These are phyloP conservation scores for Yamadazyma mexicana DNA, from an alignment of 1,139 yeast genomes.

Conservation along the genomic window DNA sequence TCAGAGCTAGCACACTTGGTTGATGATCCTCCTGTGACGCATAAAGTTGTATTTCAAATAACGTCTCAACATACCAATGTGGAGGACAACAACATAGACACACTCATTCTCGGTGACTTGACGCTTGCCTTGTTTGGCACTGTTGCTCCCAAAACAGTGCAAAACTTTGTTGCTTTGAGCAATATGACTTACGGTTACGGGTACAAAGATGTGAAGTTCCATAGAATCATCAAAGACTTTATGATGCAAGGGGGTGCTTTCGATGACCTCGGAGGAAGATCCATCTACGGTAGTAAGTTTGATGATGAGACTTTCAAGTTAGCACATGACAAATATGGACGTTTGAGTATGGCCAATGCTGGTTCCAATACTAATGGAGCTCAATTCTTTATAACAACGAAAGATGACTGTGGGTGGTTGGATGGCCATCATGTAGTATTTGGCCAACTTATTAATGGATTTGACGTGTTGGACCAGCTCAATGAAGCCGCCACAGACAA, in stretches of 20 bases:
- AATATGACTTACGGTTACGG: conserved; percentile 36
- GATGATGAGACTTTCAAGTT: conserved; percentile 39
- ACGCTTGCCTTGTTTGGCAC: conserved; percentile 28
- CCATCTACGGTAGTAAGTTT: conserved; percentile 32
- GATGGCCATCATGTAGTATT: conserved; percentile 61
- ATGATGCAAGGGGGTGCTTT: conserved; percentile 46
- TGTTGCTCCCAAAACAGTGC: conserved; percentile 38
- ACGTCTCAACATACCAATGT: conserved; percentile 11
- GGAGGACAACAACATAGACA: conserved; percentile 13
- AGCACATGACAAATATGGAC: conserved; percentile 36
- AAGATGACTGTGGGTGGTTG: conserved; percentile 31
- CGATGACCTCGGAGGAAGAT: conserved; percentile 32
- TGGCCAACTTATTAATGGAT: conserved; percentile 50
- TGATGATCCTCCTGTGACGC: conserved; percentile 30
- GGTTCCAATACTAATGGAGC: conserved; percentile 91
- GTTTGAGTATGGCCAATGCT: conserved; percentile 44
- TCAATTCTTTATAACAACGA: conserved; percentile 66
- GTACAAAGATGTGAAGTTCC: conserved; percentile 31
- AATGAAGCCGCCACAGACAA: conserved; percentile 37
- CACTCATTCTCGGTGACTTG: conserved; percentile 19
- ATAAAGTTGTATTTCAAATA: conserved; percentile 25
- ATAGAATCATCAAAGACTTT: conserved; percentile 37
- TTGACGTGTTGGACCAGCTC: conserved; percentile 36
- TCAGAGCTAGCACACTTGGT: conserved; percentile 15
- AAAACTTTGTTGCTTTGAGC: conserved; percentile 36